phyloP scores from a whole-genome alignment of 805 yeast genomes.

The Tetrapisispora iriomotensis region DNA sequence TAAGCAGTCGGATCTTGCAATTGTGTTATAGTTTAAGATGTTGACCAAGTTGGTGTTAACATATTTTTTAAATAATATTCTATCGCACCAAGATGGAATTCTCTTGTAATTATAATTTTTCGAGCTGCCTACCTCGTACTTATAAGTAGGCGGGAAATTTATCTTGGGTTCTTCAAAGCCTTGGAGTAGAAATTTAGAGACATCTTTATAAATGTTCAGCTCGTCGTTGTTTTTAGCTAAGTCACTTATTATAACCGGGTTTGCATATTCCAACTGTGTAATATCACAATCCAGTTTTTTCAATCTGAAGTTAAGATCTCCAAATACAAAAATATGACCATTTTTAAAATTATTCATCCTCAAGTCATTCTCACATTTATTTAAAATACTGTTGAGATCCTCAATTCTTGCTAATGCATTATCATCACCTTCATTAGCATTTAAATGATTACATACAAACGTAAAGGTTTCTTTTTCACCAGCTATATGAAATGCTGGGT shows the following conservation, averaged over 20 bases:
- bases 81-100: slow-evolving; percentile 84
- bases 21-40: slow-evolving; percentile 39
- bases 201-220: slow-evolving; percentile 21
- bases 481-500: slow-evolving; percentile 3
- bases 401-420: slow-evolving; percentile 41
- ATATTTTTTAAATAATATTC: slow-evolving; percentile 54
- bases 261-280: not conserved
- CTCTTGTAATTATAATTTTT: slow-evolving; percentile 49
- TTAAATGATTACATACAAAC: slow-evolving; percentile 60
- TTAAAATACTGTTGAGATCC: slow-evolving; percentile 42
- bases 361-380: slow-evolving; percentile 34
- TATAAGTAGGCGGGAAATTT: slow-evolving; percentile 71
- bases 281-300: slow-evolving; percentile 8
- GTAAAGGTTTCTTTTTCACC: slow-evolving; percentile 36
- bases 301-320: slow-evolving; percentile 73
- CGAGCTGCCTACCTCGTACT: slow-evolving; percentile 37
- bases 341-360: slow-evolving; percentile 36
- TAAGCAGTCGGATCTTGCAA: slow-evolving; percentile 31
- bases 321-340: slow-evolving; percentile 65
- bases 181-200: slow-evolving; percentile 35
- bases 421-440: slow-evolving; percentile 63
- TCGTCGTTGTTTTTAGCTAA: slow-evolving; percentile 31
- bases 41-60: slow-evolving; percentile 15
- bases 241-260: slow-evolving; percentile 5
- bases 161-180: slow-evolving; percentile 64